Base-by-base conservation (phyloP, 306 rosid genomes). In the Cajanus cajan region DNA sequence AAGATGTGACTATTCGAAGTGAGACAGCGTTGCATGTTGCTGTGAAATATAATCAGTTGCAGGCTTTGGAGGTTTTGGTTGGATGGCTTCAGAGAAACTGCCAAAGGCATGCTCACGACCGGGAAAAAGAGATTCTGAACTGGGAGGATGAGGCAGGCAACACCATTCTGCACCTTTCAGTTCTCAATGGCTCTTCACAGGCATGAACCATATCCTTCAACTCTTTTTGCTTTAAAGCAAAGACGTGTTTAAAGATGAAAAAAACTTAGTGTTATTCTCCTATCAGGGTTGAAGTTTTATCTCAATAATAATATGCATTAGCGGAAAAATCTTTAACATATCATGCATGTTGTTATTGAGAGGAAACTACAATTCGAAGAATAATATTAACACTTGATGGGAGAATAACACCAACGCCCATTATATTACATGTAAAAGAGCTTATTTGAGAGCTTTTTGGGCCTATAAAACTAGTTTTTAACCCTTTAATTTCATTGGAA, bases 21-120 rank as follows among this genome's bases (percentile, higher is more conserved):
- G 90, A 87, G 25, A 84, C 80, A 50, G 82, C 86, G 50, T 14
- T 87, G 45, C 90, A 87, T 59, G n/a, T 87, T 57, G 88, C 88
- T 41, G 54, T 76, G 7, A 86, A 50, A 13, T 37, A 40, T 48
- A 36, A 71, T 22, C 79, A 68, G 68, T 7, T 71, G 28, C 77
- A 21, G 37, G 86, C 82, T 14, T 70, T 82, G 8, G 36, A 82
- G 59, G 68, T 79, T 11, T 48, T 85, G 14, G 21, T 85, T 15
- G 74, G 77, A 4, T 82, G 86, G 84, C 82, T 85, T 54, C 19
- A 15, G 47, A 41, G 41, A 24, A 44, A 40, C 13, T 43, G 72
- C 19, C 57, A 11, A 6, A 41, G 1, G 54, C 37, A 36, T 11
- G 69, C 82, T 43, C 40, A 25, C 0, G 0, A 44, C 16, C 7